phyloP scores from a whole-genome alignment of 2,329 filamentous ascomycete genomes.

The Coniella vitis region DNA sequence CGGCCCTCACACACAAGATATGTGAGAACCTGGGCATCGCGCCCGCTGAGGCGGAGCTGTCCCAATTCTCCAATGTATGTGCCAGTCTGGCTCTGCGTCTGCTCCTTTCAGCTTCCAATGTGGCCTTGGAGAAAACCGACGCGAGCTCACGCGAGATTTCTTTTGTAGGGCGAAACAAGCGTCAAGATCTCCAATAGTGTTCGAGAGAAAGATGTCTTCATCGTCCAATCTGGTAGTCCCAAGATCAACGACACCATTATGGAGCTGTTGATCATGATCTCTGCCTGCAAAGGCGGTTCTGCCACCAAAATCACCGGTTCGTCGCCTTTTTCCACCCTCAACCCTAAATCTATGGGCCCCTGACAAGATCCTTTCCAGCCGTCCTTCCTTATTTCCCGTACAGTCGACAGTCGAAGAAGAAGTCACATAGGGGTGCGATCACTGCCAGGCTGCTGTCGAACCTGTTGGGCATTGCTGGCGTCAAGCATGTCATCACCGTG shows the following conservation, averaged over 20 bases:
- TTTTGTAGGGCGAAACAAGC: slow-evolving; percentile 57
- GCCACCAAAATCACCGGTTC: slow-evolving; percentile 91
- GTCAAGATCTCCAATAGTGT: slow-evolving; percentile 68
- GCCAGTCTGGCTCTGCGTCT: slow-evolving; percentile 9
- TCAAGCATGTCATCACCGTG: slow-evolving; percentile 96
- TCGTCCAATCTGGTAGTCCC: slow-evolving; percentile 91
- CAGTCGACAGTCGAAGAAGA: slow-evolving; percentile 98
- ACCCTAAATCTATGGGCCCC: too few relatives aligned
- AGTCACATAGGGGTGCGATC: slow-evolving; percentile 91
- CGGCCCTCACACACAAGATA: slow-evolving; percentile 57
- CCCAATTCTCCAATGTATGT: slow-evolving; percentile 60
- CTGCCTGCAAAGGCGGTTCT: slow-evolving; percentile 94
- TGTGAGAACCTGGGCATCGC: slow-evolving; percentile 62
- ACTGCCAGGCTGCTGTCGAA: slow-evolving; percentile 97
- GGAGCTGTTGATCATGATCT: slow-evolving; percentile 99
- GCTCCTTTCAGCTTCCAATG: slow-evolving; percentile 18
- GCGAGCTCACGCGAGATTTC: slow-evolving; percentile 18
- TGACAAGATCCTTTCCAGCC: slow-evolving; percentile 40
- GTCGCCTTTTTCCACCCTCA: slow-evolving; percentile 10
- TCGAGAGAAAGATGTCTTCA: slow-evolving; percentile 97
- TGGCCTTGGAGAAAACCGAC: too few relatives aligned
- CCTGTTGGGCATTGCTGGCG: slow-evolving; percentile 83
- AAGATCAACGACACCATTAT: slow-evolving; percentile 99
- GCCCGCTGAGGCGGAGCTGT: slow-evolving; percentile 57
- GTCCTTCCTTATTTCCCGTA: slow-evolving; percentile 97